phyloP scores from a whole-genome alignment of 768 basidiomycete species.

The Punctularia strigosozonata region DNA sequence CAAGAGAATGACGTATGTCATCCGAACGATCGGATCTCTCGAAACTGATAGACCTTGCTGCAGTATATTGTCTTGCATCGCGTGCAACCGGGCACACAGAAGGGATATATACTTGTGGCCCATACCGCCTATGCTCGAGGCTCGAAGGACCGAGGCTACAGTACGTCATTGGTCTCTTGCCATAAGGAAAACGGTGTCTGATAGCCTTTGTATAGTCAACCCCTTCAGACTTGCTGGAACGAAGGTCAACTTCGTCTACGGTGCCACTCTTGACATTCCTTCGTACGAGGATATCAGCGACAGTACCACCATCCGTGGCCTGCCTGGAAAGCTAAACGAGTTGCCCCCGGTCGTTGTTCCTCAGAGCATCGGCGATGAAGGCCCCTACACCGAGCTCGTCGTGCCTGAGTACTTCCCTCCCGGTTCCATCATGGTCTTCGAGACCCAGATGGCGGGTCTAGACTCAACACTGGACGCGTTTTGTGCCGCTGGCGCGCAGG shows the following conservation, averaged over 20 bases:
- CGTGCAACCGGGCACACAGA: constrained; percentile 81
- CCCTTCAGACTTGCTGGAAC: constrained; percentile 78
- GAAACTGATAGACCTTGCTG: background rate
- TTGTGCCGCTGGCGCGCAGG: constrained; percentile 59
- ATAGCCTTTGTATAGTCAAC: constrained; percentile 39
- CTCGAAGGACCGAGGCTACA: constrained; percentile 65
- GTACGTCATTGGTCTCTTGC: constrained; percentile 30
- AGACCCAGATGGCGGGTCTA: constrained; percentile 69
- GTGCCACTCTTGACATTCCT: constrained; percentile 58
- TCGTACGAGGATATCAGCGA: constrained; percentile 46
- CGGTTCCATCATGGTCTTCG: constrained; percentile 88
- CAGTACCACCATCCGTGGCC: constrained; percentile 48
- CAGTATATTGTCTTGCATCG: constrained; percentile 93
- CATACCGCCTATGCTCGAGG: constrained; percentile 89
- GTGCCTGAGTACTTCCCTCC: constrained; percentile 92
- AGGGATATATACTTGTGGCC: constrained; percentile 85
- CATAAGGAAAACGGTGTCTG: background rate
- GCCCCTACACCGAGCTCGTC: constrained; percentile 64
- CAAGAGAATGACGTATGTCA: constrained; percentile 85
- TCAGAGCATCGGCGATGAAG: constrained; percentile 52
- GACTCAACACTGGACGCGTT: constrained; percentile 61
- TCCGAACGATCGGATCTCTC: background rate
- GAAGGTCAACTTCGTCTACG: constrained; percentile 69
- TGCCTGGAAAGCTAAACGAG: constrained; percentile 57
- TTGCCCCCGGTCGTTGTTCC: constrained; percentile 46